phyloP scores from a whole-genome alignment of 2,329 filamentous ascomycete species.

The Hawksworthiomyces lignivorus region DNA sequence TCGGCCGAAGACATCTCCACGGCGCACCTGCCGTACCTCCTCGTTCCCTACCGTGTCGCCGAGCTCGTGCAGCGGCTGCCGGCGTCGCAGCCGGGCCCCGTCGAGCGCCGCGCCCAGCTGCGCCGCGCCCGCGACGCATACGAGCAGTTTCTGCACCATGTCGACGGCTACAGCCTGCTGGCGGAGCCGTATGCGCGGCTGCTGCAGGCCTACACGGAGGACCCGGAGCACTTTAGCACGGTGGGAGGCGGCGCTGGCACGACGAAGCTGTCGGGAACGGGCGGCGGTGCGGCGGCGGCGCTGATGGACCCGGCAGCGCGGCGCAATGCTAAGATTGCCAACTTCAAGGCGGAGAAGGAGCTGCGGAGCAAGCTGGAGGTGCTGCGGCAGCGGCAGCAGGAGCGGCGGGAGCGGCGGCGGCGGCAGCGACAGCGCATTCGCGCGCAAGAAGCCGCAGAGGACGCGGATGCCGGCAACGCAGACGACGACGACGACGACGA shows the following conservation, averaged over 20 bases:
- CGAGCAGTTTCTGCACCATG: slow-evolving; percentile 66
- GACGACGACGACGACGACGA: slow-evolving; percentile 6
- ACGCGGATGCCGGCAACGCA: neutral
- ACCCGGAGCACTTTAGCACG: slow-evolving; percentile 64
- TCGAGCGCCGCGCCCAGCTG: slow-evolving; percentile 56
- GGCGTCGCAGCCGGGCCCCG: slow-evolving; percentile 28
- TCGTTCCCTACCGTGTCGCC: slow-evolving; percentile 69
- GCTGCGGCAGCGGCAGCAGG: slow-evolving; percentile 32
- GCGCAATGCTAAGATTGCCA: slow-evolving; percentile 76
- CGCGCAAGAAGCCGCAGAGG: neutral
- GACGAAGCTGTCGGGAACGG: neutral
- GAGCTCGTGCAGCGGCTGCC: slow-evolving; percentile 68
- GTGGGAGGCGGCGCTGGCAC: slow-evolving; percentile 39
- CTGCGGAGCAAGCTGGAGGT: slow-evolving; percentile 72
- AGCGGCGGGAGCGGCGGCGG: slow-evolving; percentile 6
- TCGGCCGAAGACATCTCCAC: slow-evolving; percentile 79
- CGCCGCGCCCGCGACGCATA: slow-evolving; percentile 60
- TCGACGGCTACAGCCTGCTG: slow-evolving; percentile 74
- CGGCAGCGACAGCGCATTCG: slow-evolving; percentile 17
- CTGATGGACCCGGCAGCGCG: slow-evolving; percentile 52
- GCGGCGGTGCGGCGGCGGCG: slow-evolving; percentile 8
- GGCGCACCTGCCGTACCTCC: slow-evolving; percentile 76
- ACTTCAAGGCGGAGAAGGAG: slow-evolving; percentile 78
- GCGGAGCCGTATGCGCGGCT: slow-evolving; percentile 56
- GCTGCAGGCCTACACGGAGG: slow-evolving; percentile 65